These are phyloP conservation scores for Deakozyma indianensis DNA, from an alignment of 805 yeast species.

Conservation along the genomic window DNA sequence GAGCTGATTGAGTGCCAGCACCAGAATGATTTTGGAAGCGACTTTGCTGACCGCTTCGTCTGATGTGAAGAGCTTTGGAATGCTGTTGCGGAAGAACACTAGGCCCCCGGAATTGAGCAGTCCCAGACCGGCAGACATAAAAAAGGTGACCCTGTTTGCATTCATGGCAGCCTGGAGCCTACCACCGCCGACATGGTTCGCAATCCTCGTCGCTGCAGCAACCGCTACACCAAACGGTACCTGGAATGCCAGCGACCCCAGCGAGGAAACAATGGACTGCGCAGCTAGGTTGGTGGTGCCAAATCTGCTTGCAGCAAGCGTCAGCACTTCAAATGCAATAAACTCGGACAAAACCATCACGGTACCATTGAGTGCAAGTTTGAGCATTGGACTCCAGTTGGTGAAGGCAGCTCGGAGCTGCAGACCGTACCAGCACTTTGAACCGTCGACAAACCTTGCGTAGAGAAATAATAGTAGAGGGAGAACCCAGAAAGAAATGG, in stretches of 20 bases:
- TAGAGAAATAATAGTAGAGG: conserved; percentile 23
- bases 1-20: conserved; percentile 50
- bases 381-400: conserved; percentile 22
- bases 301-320: conserved; percentile 36
- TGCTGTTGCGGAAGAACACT: conserved; percentile 29
- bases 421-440: conserved; percentile 23
- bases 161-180: conserved; percentile 21
- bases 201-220: conserved; percentile 41
- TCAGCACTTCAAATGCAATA: conserved; percentile 42
- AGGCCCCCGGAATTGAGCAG: conserved; percentile 22
- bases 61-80: conserved; percentile 45
- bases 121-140: conserved; percentile 21
- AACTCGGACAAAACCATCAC: conserved; percentile 43
- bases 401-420: conserved; percentile 7
- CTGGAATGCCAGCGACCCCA: conserved; percentile 24
- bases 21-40: conserved; percentile 45
- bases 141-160: conserved; percentile 31
- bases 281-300: conserved; percentile 43
- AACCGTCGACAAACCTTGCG: conserved; percentile 25
- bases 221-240: conserved; percentile 46
- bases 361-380: conserved; percentile 38
- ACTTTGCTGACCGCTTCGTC: conserved; percentile 42
- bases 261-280: conserved; percentile 38
- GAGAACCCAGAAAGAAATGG: conserved; percentile 34
- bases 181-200: conserved; percentile 36